Base-by-base conservation (phyloP, 1,284 basidiomycete genomes). In the Austroboletus niveus region DNA sequence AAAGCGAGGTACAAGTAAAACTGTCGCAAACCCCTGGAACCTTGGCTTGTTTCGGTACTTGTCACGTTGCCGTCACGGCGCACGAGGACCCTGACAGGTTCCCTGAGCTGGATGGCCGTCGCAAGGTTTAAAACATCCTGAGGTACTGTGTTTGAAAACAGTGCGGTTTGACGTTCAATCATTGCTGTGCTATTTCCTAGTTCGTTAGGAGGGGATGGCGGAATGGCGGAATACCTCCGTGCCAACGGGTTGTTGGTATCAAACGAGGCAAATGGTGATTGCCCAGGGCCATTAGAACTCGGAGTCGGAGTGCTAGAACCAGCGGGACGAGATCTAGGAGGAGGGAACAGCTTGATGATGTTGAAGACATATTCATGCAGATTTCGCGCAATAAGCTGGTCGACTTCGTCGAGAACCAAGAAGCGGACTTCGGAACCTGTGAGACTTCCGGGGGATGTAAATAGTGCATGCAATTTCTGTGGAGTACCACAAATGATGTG, bases 401-500 rank as follows among this genome's bases (percentile, higher is more conserved):
- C 96, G 39, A 98, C 95, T 68, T 99, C 96, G 65, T 99, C 96
- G 17, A 99, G 80, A 29, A 98, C 92, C 48, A 98, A 79, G 71
- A 98, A 89, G 31, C 92, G 81, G 47, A 96, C 92, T 65, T 95
- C 93, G 15, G 83, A 79, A 10, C 92, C 92, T 17, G 76, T 68
- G 36, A 97, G 75, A 10, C 86, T 87, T 27, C 86, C 82, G 17
- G 87, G 79, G 10, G 84, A 75, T n/a, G 89, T 92, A 66, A 98
- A 94, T 27, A 98, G 79, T 48, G 95, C 92, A 67, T 95, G 88
- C 43, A 99, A 77, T 70, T 97, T 96, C 64, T 97, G 94, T 2
- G 96, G 96, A 1, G 96, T 99, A 29, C 96, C 96, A 62, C 96
- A 94, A 50, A 99, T 86, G 56, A 99, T 85, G 65, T 98, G 95